Conservation (phyloP, 768 basidiomycete species). For the Pleurotus tuber-regium region DNA sequence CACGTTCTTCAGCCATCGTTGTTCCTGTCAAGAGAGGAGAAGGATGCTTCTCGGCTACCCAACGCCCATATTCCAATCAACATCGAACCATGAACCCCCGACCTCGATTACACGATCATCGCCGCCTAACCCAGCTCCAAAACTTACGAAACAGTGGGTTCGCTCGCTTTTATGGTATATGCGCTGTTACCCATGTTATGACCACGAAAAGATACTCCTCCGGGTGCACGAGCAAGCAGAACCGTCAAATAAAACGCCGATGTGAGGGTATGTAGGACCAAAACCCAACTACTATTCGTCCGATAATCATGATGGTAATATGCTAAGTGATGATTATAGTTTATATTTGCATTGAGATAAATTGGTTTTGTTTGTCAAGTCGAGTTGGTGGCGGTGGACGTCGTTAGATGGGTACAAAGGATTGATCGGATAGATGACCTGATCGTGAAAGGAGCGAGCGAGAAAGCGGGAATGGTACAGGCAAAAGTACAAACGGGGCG, state of each 20-base stretch:
- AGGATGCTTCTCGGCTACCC: conserved; percentile 25
- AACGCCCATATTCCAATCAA: conserved; percentile 65
- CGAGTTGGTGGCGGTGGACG: conserved; percentile 3
- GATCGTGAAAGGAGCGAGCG: conserved; percentile 43
- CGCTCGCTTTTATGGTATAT: no score
- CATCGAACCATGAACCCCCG: conserved; percentile 59
- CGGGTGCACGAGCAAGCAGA: conserved; percentile 8
- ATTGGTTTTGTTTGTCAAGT: conserved; percentile 8
- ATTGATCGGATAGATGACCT: conserved; percentile 10
- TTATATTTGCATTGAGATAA: conserved; percentile 15
- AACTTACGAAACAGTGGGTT: conserved; percentile 23
- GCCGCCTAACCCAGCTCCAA: conserved; percentile 54
- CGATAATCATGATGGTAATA: conserved; percentile 30
- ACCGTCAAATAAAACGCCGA: conserved; percentile 49
- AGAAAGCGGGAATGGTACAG: conserved; percentile 44
- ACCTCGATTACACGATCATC: conserved; percentile 44
- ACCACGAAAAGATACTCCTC: conserved; percentile 10
- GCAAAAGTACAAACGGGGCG: no score
- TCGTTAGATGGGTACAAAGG: conserved; percentile 4
- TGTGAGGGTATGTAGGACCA: conserved; percentile 54
- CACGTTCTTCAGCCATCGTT: conserved; percentile 9
- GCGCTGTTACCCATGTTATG: no score
- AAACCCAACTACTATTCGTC: not conserved
- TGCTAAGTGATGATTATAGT: conserved; percentile 19
- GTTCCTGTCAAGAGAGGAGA: conserved; percentile 19